These are phyloP conservation scores for Pythium chondricola DNA, from an alignment of 352 stramenopile species.

Conservation along the genomic window DNA sequence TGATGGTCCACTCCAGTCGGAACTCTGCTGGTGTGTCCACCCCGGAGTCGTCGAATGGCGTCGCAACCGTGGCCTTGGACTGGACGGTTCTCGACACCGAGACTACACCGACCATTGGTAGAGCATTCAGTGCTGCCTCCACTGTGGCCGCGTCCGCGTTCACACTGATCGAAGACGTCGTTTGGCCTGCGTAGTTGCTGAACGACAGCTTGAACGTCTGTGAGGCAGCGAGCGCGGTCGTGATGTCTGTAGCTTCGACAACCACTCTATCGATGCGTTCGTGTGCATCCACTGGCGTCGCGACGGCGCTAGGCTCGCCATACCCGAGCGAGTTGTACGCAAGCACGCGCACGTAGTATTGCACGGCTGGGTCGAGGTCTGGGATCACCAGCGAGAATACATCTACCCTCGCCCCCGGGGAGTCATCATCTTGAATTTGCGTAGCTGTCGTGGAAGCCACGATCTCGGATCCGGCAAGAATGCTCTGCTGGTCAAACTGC, in stretches of 20 bases:
- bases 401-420: background rate
- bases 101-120: slow-evolving; percentile 46
- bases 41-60: slow-evolving; percentile 39
- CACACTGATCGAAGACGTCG: slow-evolving; percentile 36
- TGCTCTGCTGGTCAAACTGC: slow-evolving; percentile 73
- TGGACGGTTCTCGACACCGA: slow-evolving; percentile 57
- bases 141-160: slow-evolving; percentile 45
- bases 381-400: slow-evolving; percentile 37
- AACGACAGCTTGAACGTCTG: slow-evolving; percentile 61
- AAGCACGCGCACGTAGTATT: slow-evolving; percentile 79
- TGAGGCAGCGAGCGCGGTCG: slow-evolving; percentile 20
- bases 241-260: slow-evolving; percentile 24
- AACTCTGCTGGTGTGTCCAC: slow-evolving; percentile 36
- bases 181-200: slow-evolving; percentile 31
- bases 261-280: slow-evolving; percentile 45
- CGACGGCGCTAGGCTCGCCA: slow-evolving; percentile 36
- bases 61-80: slow-evolving; percentile 30
- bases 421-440: background rate
- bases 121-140: slow-evolving; percentile 40
- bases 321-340: slow-evolving; percentile 80
- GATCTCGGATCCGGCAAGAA: slow-evolving; percentile 42
- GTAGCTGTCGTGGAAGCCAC: slow-evolving; percentile 10
- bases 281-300: slow-evolving; percentile 37
- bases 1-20: slow-evolving; percentile 70
- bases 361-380: slow-evolving; percentile 29